These are phyloP conservation scores for Noccaea caerulescens DNA, from an alignment of 345 rosid genomes.

Conservation along the genomic window DNA sequence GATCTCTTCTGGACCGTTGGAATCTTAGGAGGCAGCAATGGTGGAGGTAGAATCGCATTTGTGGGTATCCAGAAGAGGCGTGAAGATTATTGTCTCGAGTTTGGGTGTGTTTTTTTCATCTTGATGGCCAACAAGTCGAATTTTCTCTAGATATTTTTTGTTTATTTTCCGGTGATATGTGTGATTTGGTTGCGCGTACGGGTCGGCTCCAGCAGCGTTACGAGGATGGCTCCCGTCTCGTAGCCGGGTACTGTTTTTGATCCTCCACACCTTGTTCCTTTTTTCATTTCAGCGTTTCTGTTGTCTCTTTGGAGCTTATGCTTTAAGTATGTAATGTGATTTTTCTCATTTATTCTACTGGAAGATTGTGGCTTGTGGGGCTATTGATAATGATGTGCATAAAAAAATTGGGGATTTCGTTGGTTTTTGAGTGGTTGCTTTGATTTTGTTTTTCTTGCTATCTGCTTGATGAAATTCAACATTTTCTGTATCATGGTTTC, in stretches of 20 bases:
- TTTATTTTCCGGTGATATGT: constrained; percentile 49
- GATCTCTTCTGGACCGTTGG: constrained; percentile 43
- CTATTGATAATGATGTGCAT: constrained; percentile 9
- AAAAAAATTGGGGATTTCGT: not conserved
- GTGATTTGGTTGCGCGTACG: constrained; percentile 94
- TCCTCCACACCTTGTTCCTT: not conserved
- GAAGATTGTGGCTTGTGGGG: not conserved
- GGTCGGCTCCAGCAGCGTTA: constrained; percentile 98
- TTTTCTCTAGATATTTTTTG: constrained; percentile 26
- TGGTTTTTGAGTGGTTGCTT: not conserved
- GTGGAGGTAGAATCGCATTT: constrained; percentile 44
- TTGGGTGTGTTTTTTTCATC: constrained; percentile 24
- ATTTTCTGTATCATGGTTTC: constrained; percentile 2
- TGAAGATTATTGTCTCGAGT: constrained; percentile 38
- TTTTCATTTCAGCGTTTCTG: not conserved
- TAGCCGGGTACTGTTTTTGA: constrained; percentile 68
- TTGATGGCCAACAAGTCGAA: constrained; percentile 32
- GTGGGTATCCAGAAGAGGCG: constrained; percentile 42
- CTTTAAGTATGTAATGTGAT: constrained; percentile 16
- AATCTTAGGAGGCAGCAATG: constrained; percentile 40
- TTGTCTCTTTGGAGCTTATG: constrained; percentile 26
- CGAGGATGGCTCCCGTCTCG: constrained; percentile 90
- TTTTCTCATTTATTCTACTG: not conserved
- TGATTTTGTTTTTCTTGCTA: not conserved
- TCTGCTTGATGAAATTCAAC: not conserved